These are phyloP conservation scores for Oryza punctata DNA, from an alignment of 176 grass and related monocot species.

Conservation along the genomic window DNA sequence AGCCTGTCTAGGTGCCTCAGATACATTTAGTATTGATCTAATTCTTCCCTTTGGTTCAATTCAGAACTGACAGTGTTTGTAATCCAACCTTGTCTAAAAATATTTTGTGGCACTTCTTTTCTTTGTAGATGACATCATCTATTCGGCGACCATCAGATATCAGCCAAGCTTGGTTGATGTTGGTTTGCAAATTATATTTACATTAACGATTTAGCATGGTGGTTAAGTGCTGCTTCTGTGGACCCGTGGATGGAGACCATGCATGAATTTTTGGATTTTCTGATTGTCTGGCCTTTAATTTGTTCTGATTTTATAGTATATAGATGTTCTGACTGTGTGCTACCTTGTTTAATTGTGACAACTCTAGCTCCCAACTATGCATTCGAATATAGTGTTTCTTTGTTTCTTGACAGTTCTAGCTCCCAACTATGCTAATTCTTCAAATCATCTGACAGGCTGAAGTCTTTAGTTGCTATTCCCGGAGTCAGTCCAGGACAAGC, in stretches of 20 bases:
- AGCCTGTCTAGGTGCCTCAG: not conserved
- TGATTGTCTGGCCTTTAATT: not conserved
- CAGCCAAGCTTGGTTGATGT: not conserved
- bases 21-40: not conserved
- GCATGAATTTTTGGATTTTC: not conserved
- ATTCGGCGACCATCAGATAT: not conserved
- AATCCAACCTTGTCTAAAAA: not conserved
- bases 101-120: not conserved
- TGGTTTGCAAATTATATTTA: not conserved
- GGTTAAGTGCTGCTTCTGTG: not conserved
- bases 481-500: conserved; percentile 63
- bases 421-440: conserved; percentile 6
- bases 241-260: not conserved
- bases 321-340: not conserved
- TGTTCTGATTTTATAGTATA: not conserved
- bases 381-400: not conserved
- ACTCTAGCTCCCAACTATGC: not conserved
- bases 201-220: not conserved
- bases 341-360: not conserved
- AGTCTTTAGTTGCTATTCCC: conserved; percentile 82
- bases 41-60: not conserved
- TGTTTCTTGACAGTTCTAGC: not conserved
- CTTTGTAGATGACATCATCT: not conserved
- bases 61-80: not conserved
- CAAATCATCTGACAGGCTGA: conserved; percentile 55